A percentile compares a stretch with the other conserved stretches of the same genome.
These are phyloP conservation scores for Acephala macrosclerotiorum DNA, from an alignment of 2,329 filamentous ascomycete species.

Conservation along the genomic window DNA sequence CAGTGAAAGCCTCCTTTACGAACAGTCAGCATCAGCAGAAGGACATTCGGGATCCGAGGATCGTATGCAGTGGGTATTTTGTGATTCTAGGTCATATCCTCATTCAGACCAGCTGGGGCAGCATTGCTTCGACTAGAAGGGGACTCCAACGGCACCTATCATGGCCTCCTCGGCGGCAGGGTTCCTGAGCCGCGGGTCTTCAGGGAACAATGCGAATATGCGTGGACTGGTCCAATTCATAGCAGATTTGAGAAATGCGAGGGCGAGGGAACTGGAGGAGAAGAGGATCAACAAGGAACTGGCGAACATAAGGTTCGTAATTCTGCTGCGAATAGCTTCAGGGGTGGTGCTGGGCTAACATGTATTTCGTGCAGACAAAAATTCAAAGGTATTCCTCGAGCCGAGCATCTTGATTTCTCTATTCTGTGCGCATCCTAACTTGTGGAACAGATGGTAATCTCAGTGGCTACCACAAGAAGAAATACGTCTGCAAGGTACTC, in stretches of 20 bases:
- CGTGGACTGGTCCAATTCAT: conserved; percentile 96
- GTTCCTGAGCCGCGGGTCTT: conserved; percentile 70
- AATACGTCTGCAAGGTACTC: conserved; percentile 96
- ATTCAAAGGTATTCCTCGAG: conserved; percentile 73
- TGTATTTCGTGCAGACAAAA: conserved; percentile 70
- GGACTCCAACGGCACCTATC: not conserved
- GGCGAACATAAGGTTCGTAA: conserved; percentile 84
- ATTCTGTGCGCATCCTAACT: not conserved
- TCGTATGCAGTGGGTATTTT: not conserved
- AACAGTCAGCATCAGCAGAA: conserved; percentile 15
- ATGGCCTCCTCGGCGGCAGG: conserved; percentile 49
- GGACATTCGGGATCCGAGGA: not conserved
- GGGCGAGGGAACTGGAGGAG: conserved; percentile 94
- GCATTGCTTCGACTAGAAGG: not conserved
- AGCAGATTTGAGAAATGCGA: conserved; percentile 91
- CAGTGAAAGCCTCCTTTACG: conserved; percentile 9
- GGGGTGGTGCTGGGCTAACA: conserved; percentile 33
- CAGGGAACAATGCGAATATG: conserved; percentile 71
- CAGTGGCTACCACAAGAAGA: conserved; percentile 98
- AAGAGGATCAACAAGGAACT: conserved; percentile 99
- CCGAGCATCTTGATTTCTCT: not conserved
- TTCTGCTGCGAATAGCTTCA: conserved; percentile 13
- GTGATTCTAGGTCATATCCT: not conserved
- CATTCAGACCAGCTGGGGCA: not conserved
- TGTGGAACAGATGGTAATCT: conserved; percentile 74